Percentiles rank a stretch among this genome's conserved stretches.
Evolutionary conservation across 202 grass and related monocot species (phyloP).

Genomic region (Carex arenaria): DNA sequence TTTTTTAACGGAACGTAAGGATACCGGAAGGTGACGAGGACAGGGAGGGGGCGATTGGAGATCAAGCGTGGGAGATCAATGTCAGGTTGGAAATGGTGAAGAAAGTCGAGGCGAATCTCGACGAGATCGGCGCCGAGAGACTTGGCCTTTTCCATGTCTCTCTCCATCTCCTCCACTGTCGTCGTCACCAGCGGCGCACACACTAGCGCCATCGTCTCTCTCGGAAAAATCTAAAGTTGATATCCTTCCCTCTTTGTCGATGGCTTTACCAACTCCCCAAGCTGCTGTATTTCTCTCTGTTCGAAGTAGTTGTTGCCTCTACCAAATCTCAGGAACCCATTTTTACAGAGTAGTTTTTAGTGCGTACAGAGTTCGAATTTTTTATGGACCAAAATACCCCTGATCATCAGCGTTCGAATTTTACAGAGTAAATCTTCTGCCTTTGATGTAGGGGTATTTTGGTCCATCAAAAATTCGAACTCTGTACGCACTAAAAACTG

Average conservation of each 20-base stretch:
- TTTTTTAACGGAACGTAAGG: background rate
- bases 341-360: too few species aligned
- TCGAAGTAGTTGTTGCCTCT: background rate
- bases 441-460: too few species aligned
- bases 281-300: background rate
- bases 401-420: too few species aligned
- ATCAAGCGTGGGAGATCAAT: constrained; percentile 59
- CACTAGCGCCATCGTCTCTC: constrained; percentile 57
- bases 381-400: too few species aligned
- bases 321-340: too few species aligned
- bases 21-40: constrained; percentile 80
- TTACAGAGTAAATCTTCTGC: too few species aligned
- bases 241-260: background rate
- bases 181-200: constrained; percentile 76
- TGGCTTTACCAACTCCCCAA: background rate
- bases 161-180: constrained; percentile 76
- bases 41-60: constrained; percentile 49
- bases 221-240: too few species aligned
- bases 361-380: too few species aligned
- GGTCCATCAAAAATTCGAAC: too few species aligned
- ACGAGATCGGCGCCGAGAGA: constrained; percentile 64
- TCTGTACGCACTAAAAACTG: too few species aligned
- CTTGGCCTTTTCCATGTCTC: constrained; percentile 52
- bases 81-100: constrained; percentile 48
- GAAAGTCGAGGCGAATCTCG: constrained; percentile 84